These are phyloP conservation scores for Peniophora sp. DNA, from an alignment of 1,284 basidiomycete genomes.

Conservation along the genomic window DNA sequence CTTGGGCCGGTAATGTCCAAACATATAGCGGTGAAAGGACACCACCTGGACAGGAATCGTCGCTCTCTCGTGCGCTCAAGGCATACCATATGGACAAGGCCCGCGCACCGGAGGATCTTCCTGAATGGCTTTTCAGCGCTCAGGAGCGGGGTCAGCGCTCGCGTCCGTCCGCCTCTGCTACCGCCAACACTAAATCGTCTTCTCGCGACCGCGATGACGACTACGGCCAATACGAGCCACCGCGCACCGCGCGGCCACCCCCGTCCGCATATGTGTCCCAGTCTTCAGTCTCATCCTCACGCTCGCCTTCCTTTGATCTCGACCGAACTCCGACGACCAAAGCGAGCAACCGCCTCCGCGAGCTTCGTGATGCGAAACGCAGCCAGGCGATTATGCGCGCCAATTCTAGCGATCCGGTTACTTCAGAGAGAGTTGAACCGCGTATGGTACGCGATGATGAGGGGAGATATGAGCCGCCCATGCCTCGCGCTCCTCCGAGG, in stretches of 20 bases:
- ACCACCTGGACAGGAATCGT: constrained; percentile 50
- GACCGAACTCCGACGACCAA: constrained; percentile 13
- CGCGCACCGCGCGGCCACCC: constrained; percentile 12
- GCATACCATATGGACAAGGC: constrained; percentile 60
- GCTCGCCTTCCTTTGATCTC: constrained; percentile 1
- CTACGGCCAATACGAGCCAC: neutral
- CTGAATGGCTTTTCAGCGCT: constrained; percentile 58
- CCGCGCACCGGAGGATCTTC: constrained; percentile 48
- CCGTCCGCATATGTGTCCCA: constrained; percentile 22
- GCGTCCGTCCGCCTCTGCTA: neutral
- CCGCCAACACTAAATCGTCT: neutral
- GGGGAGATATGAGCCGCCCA: neutral
- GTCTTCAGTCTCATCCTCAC: constrained; percentile 24
- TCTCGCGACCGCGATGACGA: neutral
- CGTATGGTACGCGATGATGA: neutral
- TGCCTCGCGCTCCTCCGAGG: constrained; percentile 8
- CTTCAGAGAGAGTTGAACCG: neutral
- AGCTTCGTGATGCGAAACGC: constrained; percentile 47
- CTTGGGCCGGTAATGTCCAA: constrained; percentile 40
- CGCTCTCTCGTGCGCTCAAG: constrained; percentile 57
- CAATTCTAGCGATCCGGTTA: neutral
- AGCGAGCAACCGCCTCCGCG: constrained; percentile 41
- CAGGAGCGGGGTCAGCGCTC: constrained; percentile 28
- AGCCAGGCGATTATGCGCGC: constrained; percentile 16
- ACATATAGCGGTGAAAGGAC: constrained; percentile 45